phyloP scores from a whole-genome alignment of 768 basidiomycete genomes.

The Boletus eberwhitei region DNA sequence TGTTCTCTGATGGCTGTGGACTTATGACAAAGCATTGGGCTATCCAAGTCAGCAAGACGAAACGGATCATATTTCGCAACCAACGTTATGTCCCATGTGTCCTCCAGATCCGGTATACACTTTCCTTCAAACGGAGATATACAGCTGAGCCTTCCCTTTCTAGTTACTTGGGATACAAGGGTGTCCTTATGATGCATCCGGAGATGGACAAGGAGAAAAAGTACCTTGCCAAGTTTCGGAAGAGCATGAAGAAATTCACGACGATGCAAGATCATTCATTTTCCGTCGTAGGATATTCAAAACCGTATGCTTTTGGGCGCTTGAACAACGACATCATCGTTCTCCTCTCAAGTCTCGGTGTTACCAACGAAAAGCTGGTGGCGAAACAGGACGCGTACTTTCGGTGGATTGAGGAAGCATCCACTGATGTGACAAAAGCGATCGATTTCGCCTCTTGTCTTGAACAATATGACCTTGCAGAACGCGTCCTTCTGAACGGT shows the following conservation, averaged over 20 bases:
- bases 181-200: slow-evolving; percentile 65
- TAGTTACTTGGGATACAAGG: slow-evolving; percentile 71
- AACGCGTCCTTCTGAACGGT: slow-evolving; percentile 53
- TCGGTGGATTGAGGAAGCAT: slow-evolving; percentile 52
- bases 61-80: slow-evolving; percentile 53
- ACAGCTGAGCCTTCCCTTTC: neutral
- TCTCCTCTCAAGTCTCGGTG: slow-evolving; percentile 60
- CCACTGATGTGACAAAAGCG: slow-evolving; percentile 45
- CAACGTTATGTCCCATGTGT: slow-evolving; percentile 58
- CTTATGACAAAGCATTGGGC: slow-evolving; percentile 55
- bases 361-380: slow-evolving; percentile 51
- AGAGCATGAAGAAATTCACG: slow-evolving; percentile 70
- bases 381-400: slow-evolving; percentile 58
- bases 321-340: slow-evolving; percentile 71
- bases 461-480: slow-evolving; percentile 46
- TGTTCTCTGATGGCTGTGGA: slow-evolving; percentile 70
- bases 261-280: slow-evolving; percentile 56
- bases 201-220: slow-evolving; percentile 47
- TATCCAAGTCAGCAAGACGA: slow-evolving; percentile 48
- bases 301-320: slow-evolving; percentile 60
- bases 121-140: neutral
- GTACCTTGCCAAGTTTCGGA: slow-evolving; percentile 54
- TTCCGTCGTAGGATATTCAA: slow-evolving; percentile 63
- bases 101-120: slow-evolving; percentile 55
- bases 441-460: slow-evolving; percentile 55